A percentile compares a stretch with the other conserved stretches of the same genome.
Conservation (phyloP, 23 red algal species). For the Gracilaria vermiculophylla region DNA sequence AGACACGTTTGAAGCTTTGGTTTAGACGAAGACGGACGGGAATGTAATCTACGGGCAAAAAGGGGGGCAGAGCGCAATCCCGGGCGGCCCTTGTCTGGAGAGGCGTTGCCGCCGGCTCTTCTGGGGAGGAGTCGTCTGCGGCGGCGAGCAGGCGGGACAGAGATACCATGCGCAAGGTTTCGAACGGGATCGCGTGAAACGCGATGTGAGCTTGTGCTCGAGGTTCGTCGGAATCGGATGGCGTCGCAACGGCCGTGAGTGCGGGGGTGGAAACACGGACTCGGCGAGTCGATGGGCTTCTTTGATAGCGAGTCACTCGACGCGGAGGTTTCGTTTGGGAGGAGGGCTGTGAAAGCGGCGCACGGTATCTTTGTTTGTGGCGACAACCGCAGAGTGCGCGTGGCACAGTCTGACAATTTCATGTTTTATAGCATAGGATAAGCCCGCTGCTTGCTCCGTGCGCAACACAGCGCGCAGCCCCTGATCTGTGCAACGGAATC, state of each 20-base stretch:
- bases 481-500: too few species aligned
- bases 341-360: too few species aligned
- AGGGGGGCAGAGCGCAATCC: constrained; percentile 50
- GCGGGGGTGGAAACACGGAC: neutral
- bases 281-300: neutral
- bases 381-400: too few species aligned
- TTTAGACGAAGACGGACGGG: constrained; percentile 30
- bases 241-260: neutral
- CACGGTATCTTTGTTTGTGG: too few species aligned
- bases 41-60: constrained; percentile 28
- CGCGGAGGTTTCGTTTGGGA: too few species aligned
- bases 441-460: too few species aligned
- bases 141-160: constrained; percentile 62
- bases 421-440: too few species aligned
- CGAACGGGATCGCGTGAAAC: constrained; percentile 26
- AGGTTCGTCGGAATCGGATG: neutral
- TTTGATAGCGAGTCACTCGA: neutral
- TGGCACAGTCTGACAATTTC: too few species aligned
- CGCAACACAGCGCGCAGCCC: too few species aligned
- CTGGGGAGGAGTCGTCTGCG: constrained; percentile 40
- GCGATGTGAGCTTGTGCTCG: constrained; percentile 8
- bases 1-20: neutral
- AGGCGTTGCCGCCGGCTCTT: constrained; percentile 29
- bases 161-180: constrained; percentile 65
- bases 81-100: constrained; percentile 2